A percentile compares a stretch with the other conserved stretches of the same genome.
phyloP scores from a whole-genome alignment of 1,284 basidiomycete species.

The Boletus sp. region DNA sequence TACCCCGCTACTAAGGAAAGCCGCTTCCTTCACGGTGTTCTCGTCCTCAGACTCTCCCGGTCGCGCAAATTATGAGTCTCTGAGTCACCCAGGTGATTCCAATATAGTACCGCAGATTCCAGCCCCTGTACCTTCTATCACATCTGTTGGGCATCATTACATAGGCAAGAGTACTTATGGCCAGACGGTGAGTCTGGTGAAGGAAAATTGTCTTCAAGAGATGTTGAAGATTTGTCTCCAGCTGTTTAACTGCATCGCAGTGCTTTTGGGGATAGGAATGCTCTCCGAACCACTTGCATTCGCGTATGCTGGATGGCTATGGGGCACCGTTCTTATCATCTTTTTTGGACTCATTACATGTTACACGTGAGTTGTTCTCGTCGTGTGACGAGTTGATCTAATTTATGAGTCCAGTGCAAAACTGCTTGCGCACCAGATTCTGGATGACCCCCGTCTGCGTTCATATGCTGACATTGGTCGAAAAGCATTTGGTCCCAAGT shows the following conservation, averaged over 20 bases:
- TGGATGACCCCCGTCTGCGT: slow-evolving; percentile 62
- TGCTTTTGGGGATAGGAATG: slow-evolving; percentile 86
- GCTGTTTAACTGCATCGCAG: slow-evolving; percentile 90
- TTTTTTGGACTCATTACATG: slow-evolving; percentile 80
- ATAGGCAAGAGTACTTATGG: slow-evolving; percentile 72
- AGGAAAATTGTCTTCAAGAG: not conserved
- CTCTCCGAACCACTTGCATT: slow-evolving; percentile 87
- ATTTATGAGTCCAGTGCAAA: slow-evolving; percentile 59
- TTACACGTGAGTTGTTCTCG: slow-evolving; percentile 65
- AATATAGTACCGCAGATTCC: not conserved
- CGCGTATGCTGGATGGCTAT: slow-evolving; percentile 82
- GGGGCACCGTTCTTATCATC: slow-evolving; percentile 70
- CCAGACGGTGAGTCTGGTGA: slow-evolving; percentile 65
- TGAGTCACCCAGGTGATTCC: not conserved
- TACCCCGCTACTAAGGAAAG: slow-evolving; percentile 44
- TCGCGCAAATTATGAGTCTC: not conserved
- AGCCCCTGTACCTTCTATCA: slow-evolving; percentile 4
- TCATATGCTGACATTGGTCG: slow-evolving; percentile 89
- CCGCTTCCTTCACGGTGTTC: slow-evolving; percentile 32
- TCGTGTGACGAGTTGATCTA: slow-evolving; percentile 1
- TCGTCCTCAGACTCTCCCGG: slow-evolving; percentile 13
- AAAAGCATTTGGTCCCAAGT: slow-evolving; percentile 78
- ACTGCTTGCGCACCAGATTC: slow-evolving; percentile 73
- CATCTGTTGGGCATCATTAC: slow-evolving; percentile 32
- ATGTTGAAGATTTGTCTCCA: slow-evolving; percentile 29